phyloP scores from a whole-genome alignment of 192 early-diverging fungal genomes.

The Dissophora globulifera region DNA sequence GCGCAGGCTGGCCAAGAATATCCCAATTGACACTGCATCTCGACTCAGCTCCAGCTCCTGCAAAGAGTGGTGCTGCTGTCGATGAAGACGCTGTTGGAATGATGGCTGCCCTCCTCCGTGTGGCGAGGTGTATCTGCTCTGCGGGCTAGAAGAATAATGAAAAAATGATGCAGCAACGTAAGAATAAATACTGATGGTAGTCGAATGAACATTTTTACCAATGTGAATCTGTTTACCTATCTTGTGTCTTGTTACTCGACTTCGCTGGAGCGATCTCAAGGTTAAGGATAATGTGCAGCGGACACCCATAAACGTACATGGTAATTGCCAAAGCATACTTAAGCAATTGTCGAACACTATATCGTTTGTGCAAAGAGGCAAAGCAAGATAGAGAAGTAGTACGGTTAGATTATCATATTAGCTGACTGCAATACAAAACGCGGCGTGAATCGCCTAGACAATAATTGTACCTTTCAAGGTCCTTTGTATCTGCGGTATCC shows the following conservation, averaged over 20 bases:
- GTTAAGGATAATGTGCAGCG: slow-evolving; percentile 39
- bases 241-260: not conserved
- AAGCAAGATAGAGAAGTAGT: not conserved
- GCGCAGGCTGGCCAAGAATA: slow-evolving; percentile 22
- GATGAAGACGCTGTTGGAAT: slow-evolving; percentile 12
- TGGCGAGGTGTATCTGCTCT: not conserved
- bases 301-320: slow-evolving; percentile 57
- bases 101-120: not conserved
- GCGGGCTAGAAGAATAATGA: slow-evolving; percentile 1
- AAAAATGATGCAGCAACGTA: not conserved
- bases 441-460: not conserved
- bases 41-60: slow-evolving; percentile 4
- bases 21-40: not conserved
- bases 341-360: slow-evolving; percentile 51
- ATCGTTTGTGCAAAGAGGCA: not conserved
- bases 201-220: too few relatives aligned
- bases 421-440: too few relatives aligned
- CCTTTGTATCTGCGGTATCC: not conserved
- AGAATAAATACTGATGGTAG: too few relatives aligned
- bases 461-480: slow-evolving; percentile 24
- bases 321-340: slow-evolving; percentile 55
- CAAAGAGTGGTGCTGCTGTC: slow-evolving; percentile 19
- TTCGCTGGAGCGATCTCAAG: slow-evolving; percentile 45
- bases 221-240: slow-evolving; percentile 2
- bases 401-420: too few relatives aligned